These are phyloP conservation scores for Inonotus obliquus DNA, from an alignment of 1,284 basidiomycete species.

Conservation along the genomic window DNA sequence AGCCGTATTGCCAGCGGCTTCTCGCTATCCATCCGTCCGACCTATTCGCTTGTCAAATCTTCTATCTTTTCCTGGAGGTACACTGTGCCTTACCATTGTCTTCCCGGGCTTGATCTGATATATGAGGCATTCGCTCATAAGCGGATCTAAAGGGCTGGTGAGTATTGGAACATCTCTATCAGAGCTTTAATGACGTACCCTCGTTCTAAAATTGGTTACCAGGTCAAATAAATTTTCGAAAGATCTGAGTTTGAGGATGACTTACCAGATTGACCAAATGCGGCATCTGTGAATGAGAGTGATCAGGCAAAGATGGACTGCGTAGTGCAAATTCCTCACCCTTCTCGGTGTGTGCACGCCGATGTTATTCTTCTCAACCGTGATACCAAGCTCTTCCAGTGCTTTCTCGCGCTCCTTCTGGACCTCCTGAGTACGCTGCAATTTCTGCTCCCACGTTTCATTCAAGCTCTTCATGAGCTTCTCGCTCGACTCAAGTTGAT, in stretches of 20 bases:
- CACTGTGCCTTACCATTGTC: constrained; percentile 54
- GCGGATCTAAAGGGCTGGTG: constrained; percentile 51
- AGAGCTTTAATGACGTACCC: constrained; percentile 41
- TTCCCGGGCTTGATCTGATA: constrained; percentile 91
- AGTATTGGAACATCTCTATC: neutral
- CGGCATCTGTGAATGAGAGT: constrained; percentile 59
- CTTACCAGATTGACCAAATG: constrained; percentile 91
- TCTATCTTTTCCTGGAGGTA: constrained; percentile 14
- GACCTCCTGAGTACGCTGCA: constrained; percentile 88
- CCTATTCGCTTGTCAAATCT: constrained; percentile 35
- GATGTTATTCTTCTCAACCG: constrained; percentile 93
- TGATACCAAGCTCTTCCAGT: constrained; percentile 94
- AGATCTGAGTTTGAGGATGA: constrained; percentile 17
- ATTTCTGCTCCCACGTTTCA: constrained; percentile 98
- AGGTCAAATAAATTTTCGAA: constrained; percentile 10
- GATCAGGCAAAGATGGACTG: neutral
- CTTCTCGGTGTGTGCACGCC: constrained; percentile 99
- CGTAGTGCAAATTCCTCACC: constrained; percentile 31
- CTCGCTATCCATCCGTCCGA: constrained; percentile 78
- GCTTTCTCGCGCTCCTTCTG: constrained; percentile 97
- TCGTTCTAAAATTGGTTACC: constrained; percentile 59
- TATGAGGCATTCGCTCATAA: constrained; percentile 90
- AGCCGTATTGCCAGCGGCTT: constrained; percentile 86
- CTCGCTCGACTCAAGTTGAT: constrained; percentile 94
- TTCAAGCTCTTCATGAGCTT: constrained; percentile 96